Evolutionary conservation across 2,329 filamentous ascomycete species (phyloP).

Genomic region (Neonectria sp.): DNA sequence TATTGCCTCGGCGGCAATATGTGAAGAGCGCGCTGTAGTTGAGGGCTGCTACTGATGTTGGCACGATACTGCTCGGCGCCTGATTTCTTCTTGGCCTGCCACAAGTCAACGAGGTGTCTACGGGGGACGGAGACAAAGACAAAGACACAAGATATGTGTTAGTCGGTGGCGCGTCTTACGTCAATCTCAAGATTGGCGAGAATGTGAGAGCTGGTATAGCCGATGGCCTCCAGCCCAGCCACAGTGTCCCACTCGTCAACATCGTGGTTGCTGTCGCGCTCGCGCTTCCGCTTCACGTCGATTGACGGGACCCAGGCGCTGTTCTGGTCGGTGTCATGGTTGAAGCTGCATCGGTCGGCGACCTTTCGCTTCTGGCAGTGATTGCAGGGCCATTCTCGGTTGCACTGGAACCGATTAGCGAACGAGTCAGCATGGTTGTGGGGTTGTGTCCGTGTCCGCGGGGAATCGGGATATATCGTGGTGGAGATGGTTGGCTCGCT

Average conservation of each 20-base stretch:
- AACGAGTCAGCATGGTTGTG: neutral
- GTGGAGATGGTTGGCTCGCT: neutral
- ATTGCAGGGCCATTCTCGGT: slow-evolving; percentile 57
- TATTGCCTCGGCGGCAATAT: slow-evolving; percentile 51
- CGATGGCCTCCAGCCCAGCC: slow-evolving; percentile 50
- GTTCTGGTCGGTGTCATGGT: slow-evolving; percentile 37
- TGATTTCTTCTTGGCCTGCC: slow-evolving; percentile 29
- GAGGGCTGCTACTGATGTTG: slow-evolving; percentile 44
- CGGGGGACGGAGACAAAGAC: neutral
- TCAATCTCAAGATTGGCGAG: slow-evolving; percentile 48
- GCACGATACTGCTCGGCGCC: slow-evolving; percentile 13
- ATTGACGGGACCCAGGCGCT: slow-evolving; percentile 37
- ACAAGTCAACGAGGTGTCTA: slow-evolving; percentile 5
- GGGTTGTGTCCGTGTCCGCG: neutral
- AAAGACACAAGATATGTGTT: neutral
- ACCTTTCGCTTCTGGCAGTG: slow-evolving; percentile 59
- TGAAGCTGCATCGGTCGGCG: slow-evolving; percentile 54
- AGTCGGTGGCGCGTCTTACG: slow-evolving; percentile 36
- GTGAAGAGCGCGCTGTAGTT: slow-evolving; percentile 51
- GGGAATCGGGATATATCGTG: neutral
- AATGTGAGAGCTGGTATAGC: slow-evolving; percentile 53
- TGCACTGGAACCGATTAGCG: slow-evolving; percentile 48
- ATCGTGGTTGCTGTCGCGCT: slow-evolving; percentile 41
- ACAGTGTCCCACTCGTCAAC: slow-evolving; percentile 15
- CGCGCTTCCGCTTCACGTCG: slow-evolving; percentile 45